Base-by-base conservation (phyloP, 2,329 filamentous ascomycete species). In the Cytospora mali region DNA sequence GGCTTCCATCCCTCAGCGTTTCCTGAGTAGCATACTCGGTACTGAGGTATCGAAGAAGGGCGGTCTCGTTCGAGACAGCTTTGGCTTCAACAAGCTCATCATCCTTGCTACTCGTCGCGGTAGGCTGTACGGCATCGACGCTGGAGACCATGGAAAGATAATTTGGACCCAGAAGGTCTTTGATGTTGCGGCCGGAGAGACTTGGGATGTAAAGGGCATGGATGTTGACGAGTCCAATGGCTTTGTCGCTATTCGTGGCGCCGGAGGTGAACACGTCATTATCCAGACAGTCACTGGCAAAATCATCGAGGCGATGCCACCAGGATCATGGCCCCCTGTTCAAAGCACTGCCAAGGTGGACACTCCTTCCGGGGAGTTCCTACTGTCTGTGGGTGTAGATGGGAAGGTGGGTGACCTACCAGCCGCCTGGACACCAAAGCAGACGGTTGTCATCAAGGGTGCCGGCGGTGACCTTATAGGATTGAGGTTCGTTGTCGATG, bases 21-120 rank as follows among this genome's bases (percentile, higher is more conserved):
- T 97, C 16, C 70, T 93, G 3, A 84, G 84, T 65, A 88, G 86
- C 67, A 79, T 92, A 18, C 72, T 88, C 10, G 85, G 87, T 33
- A 84, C 84, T 0, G 80, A 83, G 10, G 77, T 81, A 18, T 71
- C 75, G 1, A 75, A 76, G 25, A 73, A 74, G 23, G 74, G 79
- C 29, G 80, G 80, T 7, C 78, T 89, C n/a, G 77, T 80, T 21
- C 82, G 87, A 18, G 90, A 95, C 70, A 86, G 82, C 46, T 98
- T 98, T 74, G 94, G 94, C 5, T 94, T 97, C 76, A 89, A 91
- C 74, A 96, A 97, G 76, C 79, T 94, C 33, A 84, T 93, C 6
- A 81, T 97, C 62, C 80, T 97, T 56, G 93, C 89, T 6, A 97
- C 93, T 2, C 83, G 86, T 60, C 88, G 87, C 62, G 93, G 93